phyloP scores from a whole-genome alignment of 805 yeast species.

The Saturnispora mendoncae region DNA sequence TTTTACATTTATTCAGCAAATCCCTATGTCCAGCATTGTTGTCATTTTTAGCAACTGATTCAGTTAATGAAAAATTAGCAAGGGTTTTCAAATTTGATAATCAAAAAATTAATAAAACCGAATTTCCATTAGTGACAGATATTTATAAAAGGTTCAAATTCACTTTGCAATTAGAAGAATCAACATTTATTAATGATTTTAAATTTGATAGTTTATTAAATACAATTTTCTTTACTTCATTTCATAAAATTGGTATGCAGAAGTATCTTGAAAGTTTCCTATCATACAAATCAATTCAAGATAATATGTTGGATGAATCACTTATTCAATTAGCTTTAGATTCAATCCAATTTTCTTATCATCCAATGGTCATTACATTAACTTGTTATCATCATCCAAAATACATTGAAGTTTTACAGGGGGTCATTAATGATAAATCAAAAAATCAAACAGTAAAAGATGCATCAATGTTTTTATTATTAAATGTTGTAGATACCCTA shows the following conservation, averaged over 20 bases:
- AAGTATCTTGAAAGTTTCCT: not conserved
- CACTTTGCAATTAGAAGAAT: constrained; percentile 17
- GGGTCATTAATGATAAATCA: not conserved
- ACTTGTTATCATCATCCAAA: constrained; percentile 3
- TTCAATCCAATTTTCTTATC: not conserved
- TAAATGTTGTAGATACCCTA: constrained; percentile 5
- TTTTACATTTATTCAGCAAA: constrained; percentile 18
- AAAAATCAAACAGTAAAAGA: constrained; percentile 4
- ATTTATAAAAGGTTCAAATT: constrained; percentile 16
- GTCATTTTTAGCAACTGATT: constrained; percentile 6
- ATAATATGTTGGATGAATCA: not conserved
- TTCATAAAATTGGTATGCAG: constrained; percentile 6
- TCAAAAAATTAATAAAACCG: not conserved
- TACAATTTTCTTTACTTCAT: constrained; percentile 11
- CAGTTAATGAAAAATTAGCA: constrained; percentile 6
- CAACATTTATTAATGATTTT: constrained; percentile 17
- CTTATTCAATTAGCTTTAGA: not conserved
- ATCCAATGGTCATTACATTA: not conserved
- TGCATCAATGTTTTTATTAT: constrained; percentile 8
- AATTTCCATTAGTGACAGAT: constrained; percentile 8
- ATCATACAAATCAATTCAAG: not conserved
- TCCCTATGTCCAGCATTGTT: constrained; percentile 14
- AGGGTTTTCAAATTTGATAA: constrained; percentile 6
- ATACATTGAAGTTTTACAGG: not conserved
- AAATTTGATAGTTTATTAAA: constrained; percentile 11